phyloP scores from a whole-genome alignment of 768 basidiomycete genomes.

The Lentinula boryana region DNA sequence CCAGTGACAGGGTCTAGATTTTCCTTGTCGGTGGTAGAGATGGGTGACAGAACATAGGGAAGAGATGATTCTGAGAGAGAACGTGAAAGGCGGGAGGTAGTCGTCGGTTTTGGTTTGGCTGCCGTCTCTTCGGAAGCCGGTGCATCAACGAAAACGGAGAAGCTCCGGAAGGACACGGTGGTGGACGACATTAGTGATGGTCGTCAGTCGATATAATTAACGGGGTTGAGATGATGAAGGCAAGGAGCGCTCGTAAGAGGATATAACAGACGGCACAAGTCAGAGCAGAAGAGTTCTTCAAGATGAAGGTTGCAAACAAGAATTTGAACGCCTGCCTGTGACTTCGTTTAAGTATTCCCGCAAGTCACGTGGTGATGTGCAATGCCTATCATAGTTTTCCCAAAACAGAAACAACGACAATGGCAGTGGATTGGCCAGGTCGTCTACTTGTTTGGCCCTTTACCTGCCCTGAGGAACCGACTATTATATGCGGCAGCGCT shows the following conservation, averaged over 20 bases:
- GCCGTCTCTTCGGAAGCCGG: constrained; percentile 30
- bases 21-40: constrained; percentile 60
- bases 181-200: constrained; percentile 13
- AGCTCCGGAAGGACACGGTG: constrained; percentile 50
- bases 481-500: too few species aligned
- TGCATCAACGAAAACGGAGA: constrained; percentile 61
- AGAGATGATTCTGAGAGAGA: constrained; percentile 23
- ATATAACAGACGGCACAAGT: neutral
- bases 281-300: neutral
- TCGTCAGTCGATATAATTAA: neutral
- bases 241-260: neutral
- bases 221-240: neutral
- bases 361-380: neutral
- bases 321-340: neutral
- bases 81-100: constrained; percentile 18
- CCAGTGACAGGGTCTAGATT: constrained; percentile 75
- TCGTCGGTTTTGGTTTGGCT: constrained; percentile 15
- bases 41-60: constrained; percentile 23
- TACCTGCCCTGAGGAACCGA: too few species aligned
- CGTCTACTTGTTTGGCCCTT: too few species aligned
- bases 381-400: neutral
- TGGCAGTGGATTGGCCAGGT: neutral
- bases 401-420: neutral
- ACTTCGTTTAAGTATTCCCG: neutral
- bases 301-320: neutral